Percentiles rank a stretch among this genome's conserved stretches.
Evolutionary conservation across 805 yeast species (phyloP).

Genomic region (Myxozyma sirexii): DNA sequence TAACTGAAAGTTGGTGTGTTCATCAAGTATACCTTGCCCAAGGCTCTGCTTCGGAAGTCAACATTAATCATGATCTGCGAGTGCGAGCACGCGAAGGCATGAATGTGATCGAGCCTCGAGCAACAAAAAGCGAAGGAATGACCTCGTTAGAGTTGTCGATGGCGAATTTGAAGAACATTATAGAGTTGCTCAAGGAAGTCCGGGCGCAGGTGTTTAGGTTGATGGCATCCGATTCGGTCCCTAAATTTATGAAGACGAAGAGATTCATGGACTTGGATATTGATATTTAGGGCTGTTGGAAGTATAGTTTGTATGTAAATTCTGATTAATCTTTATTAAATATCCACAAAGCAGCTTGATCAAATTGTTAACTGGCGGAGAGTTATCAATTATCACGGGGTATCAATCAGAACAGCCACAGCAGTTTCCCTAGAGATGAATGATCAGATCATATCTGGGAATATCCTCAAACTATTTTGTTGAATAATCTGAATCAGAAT

Average conservation of each 20-base stretch:
- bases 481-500: too few species aligned
- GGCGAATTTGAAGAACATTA: constrained; percentile 20
- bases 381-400: too few species aligned
- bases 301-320: too few species aligned
- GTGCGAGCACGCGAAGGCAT: constrained; percentile 24
- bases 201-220: constrained; percentile 30
- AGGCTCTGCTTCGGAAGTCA: constrained; percentile 70
- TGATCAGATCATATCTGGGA: too few species aligned
- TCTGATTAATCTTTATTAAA: too few species aligned
- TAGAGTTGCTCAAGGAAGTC: constrained; percentile 22
- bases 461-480: too few species aligned
- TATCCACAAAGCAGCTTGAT: too few species aligned
- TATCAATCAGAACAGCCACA: too few species aligned
- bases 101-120: constrained; percentile 12
- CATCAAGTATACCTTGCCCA: constrained; percentile 65
- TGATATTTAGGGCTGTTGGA: constrained; percentile 1
- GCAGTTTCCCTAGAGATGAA: too few species aligned
- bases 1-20: constrained; percentile 63
- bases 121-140: neutral
- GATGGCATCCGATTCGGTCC: constrained; percentile 36
- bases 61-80: constrained; percentile 55
- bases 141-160: constrained; percentile 11
- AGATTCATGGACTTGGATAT: constrained; percentile 11
- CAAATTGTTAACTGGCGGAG: too few species aligned
- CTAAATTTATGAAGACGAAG: constrained; percentile 27